A percentile compares a stretch with the other conserved stretches of the same genome.
These are phyloP conservation scores for Thecaphora frezii DNA, from an alignment of 1,284 basidiomycete species.

Conservation along the genomic window DNA sequence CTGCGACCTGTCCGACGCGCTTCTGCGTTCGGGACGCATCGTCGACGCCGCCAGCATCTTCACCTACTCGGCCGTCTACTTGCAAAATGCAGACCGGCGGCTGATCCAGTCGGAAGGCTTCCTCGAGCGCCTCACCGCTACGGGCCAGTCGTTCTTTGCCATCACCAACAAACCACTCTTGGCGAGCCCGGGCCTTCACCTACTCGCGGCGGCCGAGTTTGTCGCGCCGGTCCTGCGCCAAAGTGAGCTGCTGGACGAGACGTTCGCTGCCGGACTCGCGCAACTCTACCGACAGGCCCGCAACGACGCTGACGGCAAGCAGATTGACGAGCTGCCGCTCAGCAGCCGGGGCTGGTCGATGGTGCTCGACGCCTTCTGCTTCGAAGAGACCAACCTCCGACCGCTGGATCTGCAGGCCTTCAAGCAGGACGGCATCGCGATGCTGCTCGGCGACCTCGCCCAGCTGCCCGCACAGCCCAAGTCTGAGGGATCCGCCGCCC, in stretches of 20 bases:
- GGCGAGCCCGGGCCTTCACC: conserved; percentile 7
- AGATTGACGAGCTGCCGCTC: conserved; percentile 14
- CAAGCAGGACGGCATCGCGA: conserved; percentile 24
- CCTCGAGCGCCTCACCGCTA: conserved; percentile 8
- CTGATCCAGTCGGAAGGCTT: background rate
- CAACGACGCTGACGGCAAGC: background rate
- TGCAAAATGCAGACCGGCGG: conserved; percentile 3
- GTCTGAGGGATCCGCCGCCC: conserved; percentile 1
- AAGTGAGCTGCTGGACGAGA: conserved; percentile 27
- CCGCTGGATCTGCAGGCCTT: conserved; percentile 27
- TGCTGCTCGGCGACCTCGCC: conserved; percentile 20
- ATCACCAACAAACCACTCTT: background rate
- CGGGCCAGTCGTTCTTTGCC: conserved; percentile 15
- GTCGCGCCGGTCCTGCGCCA: conserved; percentile 23
- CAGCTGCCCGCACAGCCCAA: conserved; percentile 7
- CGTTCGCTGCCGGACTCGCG: conserved; percentile 18
- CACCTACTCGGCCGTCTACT: conserved; percentile 21
- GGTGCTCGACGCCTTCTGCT: conserved; percentile 35
- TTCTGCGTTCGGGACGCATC: conserved; percentile 12
- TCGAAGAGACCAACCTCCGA: conserved; percentile 29
- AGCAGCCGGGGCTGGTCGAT: conserved; percentile 19
- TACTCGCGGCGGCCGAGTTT: conserved; percentile 28
- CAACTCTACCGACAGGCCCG: conserved; percentile 24
- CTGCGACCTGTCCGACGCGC: conserved; percentile 13
- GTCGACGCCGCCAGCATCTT: conserved; percentile 29